Conservation (phyloP, 257 asterid species). For the Primulina tabacum region DNA sequence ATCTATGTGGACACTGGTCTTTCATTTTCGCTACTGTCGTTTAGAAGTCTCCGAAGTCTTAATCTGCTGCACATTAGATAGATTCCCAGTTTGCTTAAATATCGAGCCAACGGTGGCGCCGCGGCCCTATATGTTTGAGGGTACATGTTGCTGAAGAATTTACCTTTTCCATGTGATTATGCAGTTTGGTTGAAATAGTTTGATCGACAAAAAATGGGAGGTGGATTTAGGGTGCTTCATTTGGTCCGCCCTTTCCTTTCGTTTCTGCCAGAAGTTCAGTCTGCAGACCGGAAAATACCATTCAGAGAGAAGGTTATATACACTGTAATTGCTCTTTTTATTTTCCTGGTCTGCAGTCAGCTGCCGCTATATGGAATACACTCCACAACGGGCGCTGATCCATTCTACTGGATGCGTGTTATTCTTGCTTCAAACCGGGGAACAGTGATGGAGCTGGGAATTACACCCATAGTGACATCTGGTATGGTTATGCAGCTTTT, state of each 20-base stretch:
- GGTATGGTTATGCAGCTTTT: slow-evolving; percentile 33
- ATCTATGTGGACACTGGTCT: neutral
- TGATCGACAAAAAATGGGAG: neutral
- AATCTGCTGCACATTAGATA: neutral
- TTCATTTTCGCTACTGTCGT: neutral
- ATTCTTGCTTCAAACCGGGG: slow-evolving; percentile 33
- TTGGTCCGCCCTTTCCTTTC: slow-evolving; percentile 13
- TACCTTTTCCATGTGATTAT: neutral
- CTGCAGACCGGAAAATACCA: slow-evolving; percentile 25
- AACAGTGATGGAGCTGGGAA: slow-evolving; percentile 34
- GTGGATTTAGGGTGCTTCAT: slow-evolving; percentile 17
- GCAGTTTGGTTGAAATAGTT: neutral
- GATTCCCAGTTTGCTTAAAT: neutral
- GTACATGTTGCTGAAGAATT: neutral
- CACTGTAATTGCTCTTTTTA: slow-evolving; percentile 26
- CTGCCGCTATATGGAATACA: slow-evolving; percentile 32
- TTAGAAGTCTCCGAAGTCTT: neutral
- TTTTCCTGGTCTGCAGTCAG: slow-evolving; percentile 32
- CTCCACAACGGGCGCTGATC: slow-evolving; percentile 29
- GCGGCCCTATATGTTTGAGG: neutral
- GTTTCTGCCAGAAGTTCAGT: slow-evolving; percentile 25
- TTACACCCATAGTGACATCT: slow-evolving; percentile 31
- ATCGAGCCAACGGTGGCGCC: neutral
- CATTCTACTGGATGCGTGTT: slow-evolving; percentile 33
- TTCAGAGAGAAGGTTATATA: slow-evolving; percentile 28